Evolutionary conservation across 202 grass and related monocot species (phyloP), one percentile per base, ranked within the genome.

Genomic region (Hordeum pubiflorum): DNA sequence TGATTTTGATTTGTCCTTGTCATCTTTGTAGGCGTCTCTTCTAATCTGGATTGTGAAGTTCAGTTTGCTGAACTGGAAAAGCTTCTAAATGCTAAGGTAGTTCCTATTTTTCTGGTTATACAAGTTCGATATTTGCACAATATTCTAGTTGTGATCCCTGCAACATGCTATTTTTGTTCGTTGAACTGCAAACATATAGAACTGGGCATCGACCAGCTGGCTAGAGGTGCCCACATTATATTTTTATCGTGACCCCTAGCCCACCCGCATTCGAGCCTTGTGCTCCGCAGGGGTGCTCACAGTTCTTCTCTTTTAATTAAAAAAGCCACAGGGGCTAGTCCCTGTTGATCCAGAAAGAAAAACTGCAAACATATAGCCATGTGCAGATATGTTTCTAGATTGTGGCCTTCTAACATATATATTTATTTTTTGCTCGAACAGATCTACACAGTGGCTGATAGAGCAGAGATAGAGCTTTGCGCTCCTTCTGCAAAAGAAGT

Each of bases 11-110:
- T 89, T 72, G 73, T 67, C 58, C 5, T 58, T 60, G 38, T 78
- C 61, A 46, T 79, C 56, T 75, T 83, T 68, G 37, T 76, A 97
- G 91, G 83, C 18, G 76, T 91, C 50, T 87, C 86, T 11, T 97
- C 94, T 79, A 55, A 69, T 87, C 63, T 66, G 78, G 90, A 94
- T 82, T 93, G 92, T 17, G 79, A 97, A 92, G 82, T 37, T 85
- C 92, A 94, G 72, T 75, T 97, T 46, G 81, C 88, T 76, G 86
- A 94, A 67, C 79, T 97, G 54, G 94, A 97, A 80, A 86, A 69
- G 63, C 85, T 89, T 77, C 79, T 97, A 80, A 83, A 92, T 93
- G 79, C 94, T 55, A 92, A 94, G 89, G 91, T 97, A 85, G 15
- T 84, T 65, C 34, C 23, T 63, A 59, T 40, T 79, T 75, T 72